Percentiles rank a stretch among this genome's conserved stretches.
phyloP scores from a whole-genome alignment of 2,329 filamentous ascomycete species.

The Ilyonectria robusta region DNA sequence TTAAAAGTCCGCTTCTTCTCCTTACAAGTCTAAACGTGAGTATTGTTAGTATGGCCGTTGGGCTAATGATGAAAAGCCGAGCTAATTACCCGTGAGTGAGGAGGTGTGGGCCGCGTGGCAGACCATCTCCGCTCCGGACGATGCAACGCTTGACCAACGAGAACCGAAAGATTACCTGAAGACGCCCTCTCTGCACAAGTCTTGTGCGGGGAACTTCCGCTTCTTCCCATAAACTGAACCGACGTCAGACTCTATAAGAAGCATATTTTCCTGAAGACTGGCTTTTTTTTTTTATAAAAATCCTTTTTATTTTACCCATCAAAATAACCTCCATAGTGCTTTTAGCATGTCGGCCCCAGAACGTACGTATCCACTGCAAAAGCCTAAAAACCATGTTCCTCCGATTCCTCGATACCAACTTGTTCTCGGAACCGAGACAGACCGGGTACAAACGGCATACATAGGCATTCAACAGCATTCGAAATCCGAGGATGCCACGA shows the following conservation, averaged over 20 bases:
- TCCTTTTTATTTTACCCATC: too few relatives aligned
- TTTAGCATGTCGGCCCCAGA: slow-evolving; percentile 17
- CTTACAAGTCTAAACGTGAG: too few relatives aligned
- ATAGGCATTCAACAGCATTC: slow-evolving; percentile 47
- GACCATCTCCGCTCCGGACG: not conserved
- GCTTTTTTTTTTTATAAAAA: not conserved
- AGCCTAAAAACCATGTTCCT: slow-evolving; percentile 47
- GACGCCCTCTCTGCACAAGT: not conserved
- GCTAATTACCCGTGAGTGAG: not conserved
- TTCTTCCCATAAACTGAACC: not conserved
- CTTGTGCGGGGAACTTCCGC: slow-evolving; percentile 2
- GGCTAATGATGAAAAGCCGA: too few relatives aligned
- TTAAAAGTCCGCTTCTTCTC: too few relatives aligned
- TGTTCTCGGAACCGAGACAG: slow-evolving; percentile 29
- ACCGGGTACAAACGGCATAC: slow-evolving; percentile 45
- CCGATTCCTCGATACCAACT: slow-evolving; percentile 52
- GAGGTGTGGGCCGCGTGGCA: not conserved
- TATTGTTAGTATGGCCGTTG: too few relatives aligned
- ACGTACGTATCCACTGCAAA: slow-evolving; percentile 48
- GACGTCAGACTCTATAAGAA: not conserved
- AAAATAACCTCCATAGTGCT: not conserved
- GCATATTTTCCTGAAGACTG: not conserved
- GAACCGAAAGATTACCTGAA: not conserved
- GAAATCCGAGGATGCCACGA: not conserved
- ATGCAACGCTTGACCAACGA: not conserved